phyloP scores from a whole-genome alignment of 257 asterid species.

The Rhazya stricta region DNA sequence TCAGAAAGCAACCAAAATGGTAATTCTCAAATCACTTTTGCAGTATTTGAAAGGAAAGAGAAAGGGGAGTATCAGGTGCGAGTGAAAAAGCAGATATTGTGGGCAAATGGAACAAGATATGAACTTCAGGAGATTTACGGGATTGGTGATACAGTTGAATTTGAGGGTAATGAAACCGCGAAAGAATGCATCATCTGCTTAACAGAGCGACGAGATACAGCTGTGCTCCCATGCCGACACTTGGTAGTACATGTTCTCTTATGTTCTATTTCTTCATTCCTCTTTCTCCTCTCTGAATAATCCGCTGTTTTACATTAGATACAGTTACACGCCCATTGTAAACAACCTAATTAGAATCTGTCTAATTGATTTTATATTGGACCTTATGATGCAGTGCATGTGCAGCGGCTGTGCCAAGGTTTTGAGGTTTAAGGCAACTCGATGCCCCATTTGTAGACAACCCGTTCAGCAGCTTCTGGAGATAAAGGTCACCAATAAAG shows the following conservation, averaged over 20 bases:
- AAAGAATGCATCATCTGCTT: constrained; percentile 76
- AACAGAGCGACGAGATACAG: constrained; percentile 66
- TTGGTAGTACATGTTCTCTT: constrained; percentile 31
- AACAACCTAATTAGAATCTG: not conserved
- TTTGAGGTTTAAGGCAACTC: constrained; percentile 72
- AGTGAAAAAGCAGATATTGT: constrained; percentile 55
- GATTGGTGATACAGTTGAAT: constrained; percentile 42
- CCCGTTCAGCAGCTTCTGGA: constrained; percentile 82
- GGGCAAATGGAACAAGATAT: constrained; percentile 55
- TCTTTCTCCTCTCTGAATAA: not conserved
- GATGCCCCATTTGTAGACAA: constrained; percentile 92
- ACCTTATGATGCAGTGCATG: constrained; percentile 5
- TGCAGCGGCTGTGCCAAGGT: constrained; percentile 88
- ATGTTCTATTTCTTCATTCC: not conserved
- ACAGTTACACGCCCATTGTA: not conserved
- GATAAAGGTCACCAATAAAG: constrained; percentile 60
- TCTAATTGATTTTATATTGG: not conserved
- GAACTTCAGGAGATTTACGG: constrained; percentile 75
- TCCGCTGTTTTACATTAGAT: not conserved
- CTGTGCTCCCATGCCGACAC: constrained; percentile 76
- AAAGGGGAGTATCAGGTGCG: constrained; percentile 43
- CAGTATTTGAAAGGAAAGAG: constrained; percentile 37
- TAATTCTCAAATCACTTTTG: constrained; percentile 64
- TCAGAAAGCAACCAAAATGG: constrained; percentile 30
- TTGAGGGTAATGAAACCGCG: constrained; percentile 44